These are phyloP conservation scores for Helotiales sp. DNA, from an alignment of 2,329 filamentous ascomycete genomes.

Conservation along the genomic window DNA sequence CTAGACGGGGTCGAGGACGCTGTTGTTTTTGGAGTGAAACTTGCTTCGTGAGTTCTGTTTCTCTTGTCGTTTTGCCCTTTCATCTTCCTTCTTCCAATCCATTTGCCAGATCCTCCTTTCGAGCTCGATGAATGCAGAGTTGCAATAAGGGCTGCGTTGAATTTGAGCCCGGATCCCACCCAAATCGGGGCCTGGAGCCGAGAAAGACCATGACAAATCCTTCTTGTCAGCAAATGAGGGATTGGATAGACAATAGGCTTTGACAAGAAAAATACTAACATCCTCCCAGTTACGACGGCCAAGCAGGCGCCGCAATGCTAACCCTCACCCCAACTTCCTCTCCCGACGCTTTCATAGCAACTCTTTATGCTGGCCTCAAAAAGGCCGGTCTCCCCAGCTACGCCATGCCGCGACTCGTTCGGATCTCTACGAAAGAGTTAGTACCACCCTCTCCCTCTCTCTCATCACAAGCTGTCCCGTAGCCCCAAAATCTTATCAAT, in stretches of 20 bases:
- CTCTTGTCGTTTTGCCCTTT: conserved; percentile 14
- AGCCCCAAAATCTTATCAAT: too few relatives aligned
- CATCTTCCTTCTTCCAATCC: neutral
- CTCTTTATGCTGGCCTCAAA: conserved; percentile 40
- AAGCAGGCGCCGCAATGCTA: conserved; percentile 47
- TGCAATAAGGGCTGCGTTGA: too few relatives aligned
- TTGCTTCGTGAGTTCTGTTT: conserved; percentile 41
- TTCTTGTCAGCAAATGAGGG: too few relatives aligned
- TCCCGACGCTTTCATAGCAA: conserved; percentile 37
- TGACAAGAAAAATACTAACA: conserved; percentile 1
- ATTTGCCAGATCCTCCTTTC: too few relatives aligned
- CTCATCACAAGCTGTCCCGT: too few relatives aligned
- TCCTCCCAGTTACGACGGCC: conserved; percentile 44
- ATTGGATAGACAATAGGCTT: neutral
- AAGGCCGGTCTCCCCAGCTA: conserved; percentile 47
- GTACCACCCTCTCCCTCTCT: conserved; percentile 19
- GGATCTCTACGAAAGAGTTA: conserved; percentile 46
- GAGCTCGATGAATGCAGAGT: too few relatives aligned
- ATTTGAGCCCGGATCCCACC: too few relatives aligned
- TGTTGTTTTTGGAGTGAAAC: conserved; percentile 44
- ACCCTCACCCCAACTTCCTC: conserved; percentile 38
- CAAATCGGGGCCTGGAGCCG: too few relatives aligned
- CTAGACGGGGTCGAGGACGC: conserved; percentile 43
- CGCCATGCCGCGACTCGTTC: conserved; percentile 46
- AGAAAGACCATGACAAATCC: too few relatives aligned